Base-by-base conservation (phyloP, 176 grass and related monocot species). In the Cocos nucifera region DNA sequence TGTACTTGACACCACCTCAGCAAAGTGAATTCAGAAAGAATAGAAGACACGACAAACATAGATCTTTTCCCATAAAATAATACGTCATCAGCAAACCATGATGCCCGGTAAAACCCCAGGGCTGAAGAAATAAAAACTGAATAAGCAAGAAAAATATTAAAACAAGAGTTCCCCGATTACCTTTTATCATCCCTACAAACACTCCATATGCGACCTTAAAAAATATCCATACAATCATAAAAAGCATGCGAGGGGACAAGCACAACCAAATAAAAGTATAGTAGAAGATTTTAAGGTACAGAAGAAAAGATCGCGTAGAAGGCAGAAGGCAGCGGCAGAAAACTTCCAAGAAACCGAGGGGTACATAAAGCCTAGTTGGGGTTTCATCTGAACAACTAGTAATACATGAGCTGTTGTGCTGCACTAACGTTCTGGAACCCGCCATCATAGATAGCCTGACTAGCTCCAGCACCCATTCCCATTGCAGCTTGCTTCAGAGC, bases 351-450 rank as follows among this genome's bases (percentile, higher is more conserved):
- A 44, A 9, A 44, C 35, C 35, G 10, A 12, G 35, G 10, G 10
- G 6, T 44, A 12, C 35, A 44, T 3, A 14, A 14, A 44, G 6
- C 35, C 8, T 44, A 9, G 35, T 44, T 12, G 1, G 35, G 32
- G 32, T 1, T 22, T 30, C 35, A 44, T 2, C 35, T 44, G 9
- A 35, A 51, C n/a, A 10, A 26, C 82, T 89, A 98, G 69, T 79
- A 92, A 63, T 90, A 96, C 91, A 96, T 96, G 50, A 87, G 82
- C 71, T 90, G 90, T 70, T 95, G 86, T 18, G 71, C 57, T 2
- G 72, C 72, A 0, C 72, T 83, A 32, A 70, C 58, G 17, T 83
- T 80, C 67, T 80, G 93, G 84, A 66, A 92, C 14, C 88, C 74
- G 3, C 87, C 79, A 2, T 98, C 87, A 7, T 83, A 92, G 64